Percentiles rank a stretch among this genome's conserved stretches.
Conservation (phyloP, 495 filamentous ascomycete species). For the Trichoderma parareesei region DNA sequence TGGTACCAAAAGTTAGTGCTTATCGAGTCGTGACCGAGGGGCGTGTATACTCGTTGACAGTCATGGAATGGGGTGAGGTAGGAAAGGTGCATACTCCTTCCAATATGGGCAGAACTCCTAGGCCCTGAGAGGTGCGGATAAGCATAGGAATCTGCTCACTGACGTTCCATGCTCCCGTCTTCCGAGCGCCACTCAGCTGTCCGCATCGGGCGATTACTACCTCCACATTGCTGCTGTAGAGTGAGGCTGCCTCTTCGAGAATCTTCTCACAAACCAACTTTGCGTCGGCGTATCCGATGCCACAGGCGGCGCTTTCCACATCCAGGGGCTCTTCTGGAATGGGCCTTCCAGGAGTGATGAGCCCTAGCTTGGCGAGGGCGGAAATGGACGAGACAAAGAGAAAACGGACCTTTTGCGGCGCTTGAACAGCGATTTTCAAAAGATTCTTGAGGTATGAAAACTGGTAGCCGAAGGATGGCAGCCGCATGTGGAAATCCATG, state of each 20-base stretch:
- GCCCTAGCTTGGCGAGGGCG: conserved; percentile 17
- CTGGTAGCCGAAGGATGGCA: conserved; percentile 24
- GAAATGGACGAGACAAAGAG: conserved; percentile 23
- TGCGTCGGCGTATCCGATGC: conserved; percentile 4
- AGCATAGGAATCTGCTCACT: conserved; percentile 8
- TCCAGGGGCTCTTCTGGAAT: conserved; percentile 36
- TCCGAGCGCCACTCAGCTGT: neutral
- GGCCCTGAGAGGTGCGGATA: neutral
- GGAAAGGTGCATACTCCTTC: neutral
- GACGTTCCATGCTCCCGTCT: conserved; percentile 5
- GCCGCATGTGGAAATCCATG: conserved; percentile 28
- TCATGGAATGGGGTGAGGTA: neutral
- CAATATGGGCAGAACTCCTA: neutral
- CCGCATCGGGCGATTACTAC: neutral
- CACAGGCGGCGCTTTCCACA: conserved; percentile 31
- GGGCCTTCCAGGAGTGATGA: conserved; percentile 13
- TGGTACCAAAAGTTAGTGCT: neutral
- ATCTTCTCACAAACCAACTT: conserved; percentile 9
- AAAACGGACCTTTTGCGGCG: conserved; percentile 13
- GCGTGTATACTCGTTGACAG: neutral
- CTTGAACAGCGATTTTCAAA: conserved; percentile 19
- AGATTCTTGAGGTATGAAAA: conserved; percentile 21
- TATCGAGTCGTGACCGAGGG: neutral
- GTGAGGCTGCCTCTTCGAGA: neutral
- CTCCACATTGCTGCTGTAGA: neutral